Evolutionary conservation across 2,329 filamentous ascomycete species (phyloP), one percentile per base, ranked within the genome.

Genomic region (Ascochyta koolunga): DNA sequence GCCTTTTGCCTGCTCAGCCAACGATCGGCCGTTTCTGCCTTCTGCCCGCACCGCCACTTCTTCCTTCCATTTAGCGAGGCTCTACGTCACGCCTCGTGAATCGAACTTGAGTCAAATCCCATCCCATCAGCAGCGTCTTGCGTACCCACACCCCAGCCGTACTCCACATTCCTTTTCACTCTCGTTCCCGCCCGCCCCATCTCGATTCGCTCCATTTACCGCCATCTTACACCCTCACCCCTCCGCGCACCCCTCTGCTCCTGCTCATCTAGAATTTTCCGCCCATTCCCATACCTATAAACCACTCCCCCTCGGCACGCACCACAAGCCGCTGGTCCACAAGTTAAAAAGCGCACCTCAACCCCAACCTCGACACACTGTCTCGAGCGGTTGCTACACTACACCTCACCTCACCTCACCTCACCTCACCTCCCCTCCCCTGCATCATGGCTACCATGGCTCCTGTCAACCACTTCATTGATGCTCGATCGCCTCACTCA

Each of bases 141-240:
- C n/a, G 9, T 27, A 32, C 47, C 31, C 38, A 45, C 19, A 58
- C 58, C 57, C 64, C 64, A 55, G 60, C 57, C 51, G 43, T 41
- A 18, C 58, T 61, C 64, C 60, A 62, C 66, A 64, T 59, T 59
- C 55, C 58, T 58, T 59, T 45, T 54, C 29, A 41, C 45, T 35
- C 36, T 22, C 51, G 36, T 25, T 44, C 41, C 41, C 51, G 56
- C 61, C 51, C 58, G 59, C 60, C 58, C 58, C 60, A 50, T 24
- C 49, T 59, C 66, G 59, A 69, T 67, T 60, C 59, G 54, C 67
- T 68, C 61, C 57, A 46, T 21, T 41, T 40, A 31, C 56, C 56
- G 48, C 66, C 56, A 66, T 70, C 64, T 52, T 53, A 21, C 50
- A 48, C 53, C 40, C 50, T 48, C 25, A 50, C 52, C 51, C 50